A percentile compares a stretch with the other conserved stretches of the same genome.
Evolutionary conservation across 176 grass and related monocot species (phyloP).

Genomic region (Guadua angustifolia): DNA sequence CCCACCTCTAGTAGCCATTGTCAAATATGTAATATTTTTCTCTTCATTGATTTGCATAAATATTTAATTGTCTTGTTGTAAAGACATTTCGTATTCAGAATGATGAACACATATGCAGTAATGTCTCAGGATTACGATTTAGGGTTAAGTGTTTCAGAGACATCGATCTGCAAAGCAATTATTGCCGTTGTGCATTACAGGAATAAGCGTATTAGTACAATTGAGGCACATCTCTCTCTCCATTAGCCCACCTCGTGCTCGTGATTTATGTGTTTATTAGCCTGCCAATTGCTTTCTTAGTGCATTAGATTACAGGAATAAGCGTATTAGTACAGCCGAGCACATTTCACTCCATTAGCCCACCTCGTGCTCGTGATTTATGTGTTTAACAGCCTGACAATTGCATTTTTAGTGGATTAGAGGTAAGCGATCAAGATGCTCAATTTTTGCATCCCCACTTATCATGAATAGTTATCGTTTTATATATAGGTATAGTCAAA

Average conservation of each 20-base stretch:
- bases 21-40: background rate
- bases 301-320: background rate
- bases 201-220: background rate
- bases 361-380: background rate
- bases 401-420: background rate
- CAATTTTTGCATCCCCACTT: no score
- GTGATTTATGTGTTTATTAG: background rate
- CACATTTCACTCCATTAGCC: background rate
- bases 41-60: background rate
- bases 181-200: no score
- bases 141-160: no score
- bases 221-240: background rate
- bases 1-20: no score
- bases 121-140: no score
- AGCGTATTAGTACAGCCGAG: background rate
- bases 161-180: no score
- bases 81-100: background rate
- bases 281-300: background rate
- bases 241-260: background rate
- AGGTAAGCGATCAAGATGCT: background rate
- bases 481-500: no score
- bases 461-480: no score
- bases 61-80: background rate
- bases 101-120: background rate
- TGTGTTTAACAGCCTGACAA: background rate